These are phyloP conservation scores for Neckera pumila DNA, from an alignment of 225 moss, liverwort and hornwort species.

Conservation along the genomic window DNA sequence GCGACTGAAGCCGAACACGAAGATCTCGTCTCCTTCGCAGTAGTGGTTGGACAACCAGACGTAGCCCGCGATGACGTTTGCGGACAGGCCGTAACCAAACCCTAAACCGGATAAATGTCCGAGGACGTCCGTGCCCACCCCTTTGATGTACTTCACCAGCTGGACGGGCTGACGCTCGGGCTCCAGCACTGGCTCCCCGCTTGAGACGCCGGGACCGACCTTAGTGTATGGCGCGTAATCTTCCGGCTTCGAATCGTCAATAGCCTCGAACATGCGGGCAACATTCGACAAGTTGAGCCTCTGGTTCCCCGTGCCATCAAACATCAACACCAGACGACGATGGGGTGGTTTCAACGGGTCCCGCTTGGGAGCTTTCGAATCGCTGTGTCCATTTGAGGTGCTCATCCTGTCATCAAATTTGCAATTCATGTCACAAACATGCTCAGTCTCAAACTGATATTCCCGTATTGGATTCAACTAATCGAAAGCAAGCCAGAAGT, in stretches of 20 bases:
- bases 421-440: background rate
- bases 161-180: background rate
- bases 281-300: background rate
- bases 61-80: background rate
- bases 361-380: background rate
- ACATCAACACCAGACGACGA: conserved; percentile 6
- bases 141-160: background rate
- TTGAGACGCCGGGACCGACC: background rate
- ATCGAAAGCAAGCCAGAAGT: background rate
- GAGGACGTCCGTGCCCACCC: background rate
- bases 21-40: background rate
- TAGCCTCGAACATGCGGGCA: background rate
- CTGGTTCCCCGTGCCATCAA: conserved; percentile 2
- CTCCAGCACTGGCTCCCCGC: background rate
- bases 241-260: background rate
- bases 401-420: background rate
- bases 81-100: background rate
- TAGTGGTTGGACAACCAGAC: background rate
- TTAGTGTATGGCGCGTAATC: background rate
- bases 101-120: background rate
- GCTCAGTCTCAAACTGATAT: background rate
- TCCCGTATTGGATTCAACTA: background rate
- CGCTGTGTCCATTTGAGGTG: background rate
- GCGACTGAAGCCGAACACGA: conserved; percentile 14
- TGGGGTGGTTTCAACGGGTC: background rate